Percentiles rank a stretch among this genome's conserved stretches.
Conservation (phyloP, 257 asterid genomes). For the Przewalskia tangutica region DNA sequence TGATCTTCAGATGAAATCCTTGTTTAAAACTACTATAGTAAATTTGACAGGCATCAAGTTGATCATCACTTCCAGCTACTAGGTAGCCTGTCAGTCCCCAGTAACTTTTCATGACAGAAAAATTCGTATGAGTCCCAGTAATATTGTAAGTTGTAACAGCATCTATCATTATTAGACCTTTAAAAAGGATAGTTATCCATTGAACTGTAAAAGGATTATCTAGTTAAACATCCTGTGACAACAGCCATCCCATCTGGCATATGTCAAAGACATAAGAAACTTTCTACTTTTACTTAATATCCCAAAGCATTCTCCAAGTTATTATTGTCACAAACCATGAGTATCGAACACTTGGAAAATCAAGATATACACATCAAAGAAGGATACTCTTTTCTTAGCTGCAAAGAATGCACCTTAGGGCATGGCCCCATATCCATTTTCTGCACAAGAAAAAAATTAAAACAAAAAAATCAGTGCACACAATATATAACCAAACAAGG, state of each 20-base stretch:
- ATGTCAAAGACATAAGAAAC: background rate
- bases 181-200: background rate
- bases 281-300: background rate
- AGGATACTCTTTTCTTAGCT: conserved; percentile 94
- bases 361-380: background rate
- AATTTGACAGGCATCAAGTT: background rate
- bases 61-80: background rate
- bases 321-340: background rate
- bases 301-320: background rate
- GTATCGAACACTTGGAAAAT: background rate
- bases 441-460: conserved; percentile 26
- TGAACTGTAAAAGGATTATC: background rate
- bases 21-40: background rate
- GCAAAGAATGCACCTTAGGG: conserved; percentile 89
- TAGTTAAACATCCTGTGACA: background rate
- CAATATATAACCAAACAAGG: background rate
- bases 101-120: background rate
- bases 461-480: background rate
- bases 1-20: background rate
- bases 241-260: background rate
- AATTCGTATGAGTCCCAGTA: background rate
- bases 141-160: background rate
- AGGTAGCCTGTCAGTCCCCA: background rate
- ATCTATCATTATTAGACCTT: background rate
- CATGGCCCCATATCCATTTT: conserved; percentile 96